phyloP scores from a whole-genome alignment of 1,139 yeast species.

The Pichia sp. region DNA sequence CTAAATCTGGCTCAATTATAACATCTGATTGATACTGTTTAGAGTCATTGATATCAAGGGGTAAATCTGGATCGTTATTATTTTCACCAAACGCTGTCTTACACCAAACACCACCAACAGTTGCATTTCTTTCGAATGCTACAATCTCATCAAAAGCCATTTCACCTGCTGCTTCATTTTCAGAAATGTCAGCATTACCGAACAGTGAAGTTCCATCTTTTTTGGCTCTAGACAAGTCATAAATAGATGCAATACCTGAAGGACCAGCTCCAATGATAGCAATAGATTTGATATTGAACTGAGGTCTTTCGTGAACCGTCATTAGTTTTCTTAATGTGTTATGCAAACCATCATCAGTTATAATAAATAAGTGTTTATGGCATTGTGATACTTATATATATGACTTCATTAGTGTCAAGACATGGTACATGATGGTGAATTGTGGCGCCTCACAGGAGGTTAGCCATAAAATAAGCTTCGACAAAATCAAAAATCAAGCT shows the following conservation, averaged over 20 bases:
- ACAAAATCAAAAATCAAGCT: too few relatives aligned
- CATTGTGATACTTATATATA: too few relatives aligned
- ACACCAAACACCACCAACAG: constrained; percentile 41
- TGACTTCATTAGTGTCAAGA: too few relatives aligned
- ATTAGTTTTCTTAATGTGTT: neutral
- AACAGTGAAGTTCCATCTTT: constrained; percentile 13
- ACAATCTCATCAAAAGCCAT: constrained; percentile 27
- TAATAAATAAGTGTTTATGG: neutral
- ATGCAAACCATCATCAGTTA: neutral
- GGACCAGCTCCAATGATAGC: constrained; percentile 51
- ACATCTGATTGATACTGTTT: neutral
- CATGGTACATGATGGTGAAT: too few relatives aligned
- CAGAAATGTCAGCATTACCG: constrained; percentile 9
- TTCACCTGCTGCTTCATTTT: constrained; percentile 27
- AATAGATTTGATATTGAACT: constrained; percentile 23
- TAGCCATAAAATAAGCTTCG: too few relatives aligned
- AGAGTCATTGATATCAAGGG: constrained; percentile 1
- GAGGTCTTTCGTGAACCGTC: neutral
- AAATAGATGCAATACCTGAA: constrained; percentile 41
- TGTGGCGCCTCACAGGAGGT: too few relatives aligned
- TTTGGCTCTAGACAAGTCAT: constrained; percentile 26
- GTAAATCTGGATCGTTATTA: constrained; percentile 25
- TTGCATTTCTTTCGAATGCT: constrained; percentile 36
- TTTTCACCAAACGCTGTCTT: constrained; percentile 10
- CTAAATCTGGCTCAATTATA: constrained; percentile 3